These are phyloP conservation scores for Mycena amicta DNA, from an alignment of 768 basidiomycete genomes.

Conservation along the genomic window DNA sequence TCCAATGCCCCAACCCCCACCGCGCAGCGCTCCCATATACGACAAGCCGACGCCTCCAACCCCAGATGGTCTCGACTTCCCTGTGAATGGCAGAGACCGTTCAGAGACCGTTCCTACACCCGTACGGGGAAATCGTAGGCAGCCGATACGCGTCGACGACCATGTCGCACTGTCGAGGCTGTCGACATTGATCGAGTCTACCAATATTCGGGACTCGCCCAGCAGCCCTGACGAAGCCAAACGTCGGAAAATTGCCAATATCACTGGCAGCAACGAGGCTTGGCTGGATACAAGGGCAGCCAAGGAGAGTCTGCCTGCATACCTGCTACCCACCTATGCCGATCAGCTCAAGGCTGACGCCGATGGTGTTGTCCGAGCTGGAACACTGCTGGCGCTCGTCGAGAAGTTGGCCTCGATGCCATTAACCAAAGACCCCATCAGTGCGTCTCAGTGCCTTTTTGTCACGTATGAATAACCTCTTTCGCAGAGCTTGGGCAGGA, in stretches of 20 bases:
- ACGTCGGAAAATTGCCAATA: conserved; percentile 38
- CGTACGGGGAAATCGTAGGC: conserved; percentile 37
- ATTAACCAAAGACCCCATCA: conserved; percentile 46
- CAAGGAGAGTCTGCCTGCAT: conserved; percentile 52
- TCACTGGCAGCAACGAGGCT: conserved; percentile 45
- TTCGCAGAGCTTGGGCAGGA: conserved; percentile 29
- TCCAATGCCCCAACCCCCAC: conserved; percentile 41
- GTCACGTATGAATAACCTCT: background rate
- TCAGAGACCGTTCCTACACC: conserved; percentile 29
- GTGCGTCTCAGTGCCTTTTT: conserved; percentile 42
- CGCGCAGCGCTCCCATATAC: conserved; percentile 26
- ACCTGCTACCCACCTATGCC: conserved; percentile 58
- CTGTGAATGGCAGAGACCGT: conserved; percentile 23
- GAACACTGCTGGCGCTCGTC: conserved; percentile 71
- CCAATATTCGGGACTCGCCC: conserved; percentile 33
- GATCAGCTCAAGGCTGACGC: conserved; percentile 66
- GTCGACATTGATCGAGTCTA: conserved; percentile 40
- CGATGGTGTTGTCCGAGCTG: conserved; percentile 68
- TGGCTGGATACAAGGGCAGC: conserved; percentile 41
- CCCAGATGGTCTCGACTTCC: conserved; percentile 25
- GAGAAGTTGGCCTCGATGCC: conserved; percentile 61
- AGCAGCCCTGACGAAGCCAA: conserved; percentile 25
- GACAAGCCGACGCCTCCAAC: conserved; percentile 41
- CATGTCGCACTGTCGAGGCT: conserved; percentile 33
- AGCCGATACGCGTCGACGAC: conserved; percentile 44